Base-by-base conservation (phyloP, 2,329 filamentous ascomycete genomes). In the Aspergillus neoniger region DNA sequence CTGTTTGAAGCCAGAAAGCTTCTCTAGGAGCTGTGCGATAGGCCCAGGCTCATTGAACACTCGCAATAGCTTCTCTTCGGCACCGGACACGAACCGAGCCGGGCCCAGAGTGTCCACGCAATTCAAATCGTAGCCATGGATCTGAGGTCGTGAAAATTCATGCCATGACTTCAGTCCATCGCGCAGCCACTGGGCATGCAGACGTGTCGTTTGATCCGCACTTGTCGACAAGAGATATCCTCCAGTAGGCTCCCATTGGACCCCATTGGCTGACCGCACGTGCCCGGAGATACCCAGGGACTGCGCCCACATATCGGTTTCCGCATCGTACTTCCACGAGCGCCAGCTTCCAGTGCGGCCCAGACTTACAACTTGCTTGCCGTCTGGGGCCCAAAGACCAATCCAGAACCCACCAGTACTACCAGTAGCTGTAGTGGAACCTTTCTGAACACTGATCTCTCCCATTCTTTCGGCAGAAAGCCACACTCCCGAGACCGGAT, bases 331-430 rank as follows among this genome's bases (percentile, higher is more conserved):
- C 25, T 85, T 83, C 95, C 95, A 99, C 57, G 89, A 80, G 63
- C 95, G 85, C 95, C 95, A 99, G 74, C 92, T 95, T 28, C 95
- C 95, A 0, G 94, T 98, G 43, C 94, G 86, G 1, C 94, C 92
- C 17, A 99, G 84, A 62, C 91, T 93, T 4, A 90, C 88, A 14
- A 97, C 88, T 1, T 86, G 86, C 15, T 81, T 80, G 8, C 91
- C 91, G 65, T 88, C 83, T 3, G 92, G 91, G 5, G 91, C 90
- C 95, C 95, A 99, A 0, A 98, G 82, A 0, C 93, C 94, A 12
- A 91, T 92, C 94, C 95, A 99, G 75, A 98, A 97, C 0, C 95
- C 95, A 63, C 95, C 95, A 1, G 92, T 92, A 74, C 93, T 97
- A 50, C 95, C 95, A 0, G 95, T 99, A 0, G 95, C 95, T 3